Evolutionary conservation across 345 rosid species (phyloP).

Genomic region (Punica granatum): DNA sequence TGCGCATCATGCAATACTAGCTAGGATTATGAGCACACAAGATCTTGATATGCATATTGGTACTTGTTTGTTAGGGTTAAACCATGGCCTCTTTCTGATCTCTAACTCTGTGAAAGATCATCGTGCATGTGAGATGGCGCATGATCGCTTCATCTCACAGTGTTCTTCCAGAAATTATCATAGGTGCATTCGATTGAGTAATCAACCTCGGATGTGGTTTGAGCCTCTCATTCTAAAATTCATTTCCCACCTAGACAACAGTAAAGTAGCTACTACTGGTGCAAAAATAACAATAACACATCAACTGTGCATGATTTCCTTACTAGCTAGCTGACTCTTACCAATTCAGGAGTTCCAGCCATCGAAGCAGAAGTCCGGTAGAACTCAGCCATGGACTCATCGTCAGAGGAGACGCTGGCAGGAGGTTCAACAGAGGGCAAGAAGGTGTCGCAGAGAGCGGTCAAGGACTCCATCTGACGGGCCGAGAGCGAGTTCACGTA

Average conservation of each 20-base stretch:
- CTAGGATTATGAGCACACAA: no score
- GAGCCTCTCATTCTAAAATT: not conserved
- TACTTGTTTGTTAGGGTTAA: no score
- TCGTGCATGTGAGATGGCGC: no score
- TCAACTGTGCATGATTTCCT: not conserved
- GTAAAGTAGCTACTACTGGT: no score
- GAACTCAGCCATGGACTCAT: conserved; percentile 22
- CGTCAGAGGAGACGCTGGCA: not conserved
- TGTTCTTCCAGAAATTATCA: no score
- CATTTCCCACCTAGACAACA: no score
- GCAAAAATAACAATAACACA: no score
- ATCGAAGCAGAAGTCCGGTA: conserved; percentile 57
- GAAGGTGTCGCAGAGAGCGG: conserved; percentile 62
- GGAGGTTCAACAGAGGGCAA: conserved; percentile 37
- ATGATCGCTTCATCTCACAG: no score
- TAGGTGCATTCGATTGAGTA: not conserved
- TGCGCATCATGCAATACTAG: no score
- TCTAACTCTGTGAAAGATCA: no score
- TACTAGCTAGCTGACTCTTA: conserved; percentile 14
- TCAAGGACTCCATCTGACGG: conserved; percentile 62
- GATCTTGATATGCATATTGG: no score
- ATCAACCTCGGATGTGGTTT: not conserved
- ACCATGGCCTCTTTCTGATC: no score
- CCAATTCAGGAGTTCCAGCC: conserved; percentile 64
- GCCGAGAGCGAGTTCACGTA: conserved; percentile 40